Evolutionary conservation across 108 stramenopile genomes (phyloP).

Genomic region (Aureococcus anophagefferens): DNA sequence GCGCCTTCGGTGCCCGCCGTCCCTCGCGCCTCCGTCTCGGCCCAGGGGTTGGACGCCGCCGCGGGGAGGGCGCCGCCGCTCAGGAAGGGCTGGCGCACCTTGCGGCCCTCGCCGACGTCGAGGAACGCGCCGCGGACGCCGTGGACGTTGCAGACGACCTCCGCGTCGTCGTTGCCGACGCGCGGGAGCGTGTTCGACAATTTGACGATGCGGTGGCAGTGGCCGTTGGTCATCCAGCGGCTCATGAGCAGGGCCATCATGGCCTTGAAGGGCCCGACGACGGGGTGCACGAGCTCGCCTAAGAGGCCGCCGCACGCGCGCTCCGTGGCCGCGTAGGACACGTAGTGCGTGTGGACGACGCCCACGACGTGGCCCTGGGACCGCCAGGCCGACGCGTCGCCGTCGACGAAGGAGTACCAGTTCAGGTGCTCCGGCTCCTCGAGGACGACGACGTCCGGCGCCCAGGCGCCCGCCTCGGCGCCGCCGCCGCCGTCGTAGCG

Average conservation of each 20-base stretch:
- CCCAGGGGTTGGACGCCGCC: not conserved
- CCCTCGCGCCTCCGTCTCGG: not conserved
- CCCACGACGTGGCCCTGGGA: conserved; percentile 60
- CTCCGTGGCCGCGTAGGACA: conserved; percentile 47
- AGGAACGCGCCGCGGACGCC: conserved; percentile 68
- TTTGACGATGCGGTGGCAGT: conserved; percentile 75
- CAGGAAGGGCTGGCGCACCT: not conserved
- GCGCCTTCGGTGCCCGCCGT: conserved; percentile 30
- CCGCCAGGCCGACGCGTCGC: not conserved
- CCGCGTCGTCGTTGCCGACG: conserved; percentile 64
- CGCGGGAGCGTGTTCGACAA: conserved; percentile 60
- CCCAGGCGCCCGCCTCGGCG: not conserved
- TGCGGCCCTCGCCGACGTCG: conserved; percentile 22
- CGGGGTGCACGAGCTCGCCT: not conserved
- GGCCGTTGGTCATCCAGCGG: conserved; percentile 73
- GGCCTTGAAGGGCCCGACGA: not conserved
- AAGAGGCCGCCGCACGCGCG: not conserved
- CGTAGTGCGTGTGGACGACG: conserved; percentile 82
- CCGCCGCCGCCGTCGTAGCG: too few relatives aligned
- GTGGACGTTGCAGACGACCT: conserved; percentile 78
- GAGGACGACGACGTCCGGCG: conserved; percentile 27
- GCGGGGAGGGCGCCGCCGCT: not conserved
- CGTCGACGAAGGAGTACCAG: conserved; percentile 48
- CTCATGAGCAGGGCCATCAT: conserved; percentile 22
- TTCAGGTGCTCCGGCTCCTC: conserved; percentile 89